phyloP scores from a whole-genome alignment of 768 basidiomycete species.

The Kwoniella sp. region DNA sequence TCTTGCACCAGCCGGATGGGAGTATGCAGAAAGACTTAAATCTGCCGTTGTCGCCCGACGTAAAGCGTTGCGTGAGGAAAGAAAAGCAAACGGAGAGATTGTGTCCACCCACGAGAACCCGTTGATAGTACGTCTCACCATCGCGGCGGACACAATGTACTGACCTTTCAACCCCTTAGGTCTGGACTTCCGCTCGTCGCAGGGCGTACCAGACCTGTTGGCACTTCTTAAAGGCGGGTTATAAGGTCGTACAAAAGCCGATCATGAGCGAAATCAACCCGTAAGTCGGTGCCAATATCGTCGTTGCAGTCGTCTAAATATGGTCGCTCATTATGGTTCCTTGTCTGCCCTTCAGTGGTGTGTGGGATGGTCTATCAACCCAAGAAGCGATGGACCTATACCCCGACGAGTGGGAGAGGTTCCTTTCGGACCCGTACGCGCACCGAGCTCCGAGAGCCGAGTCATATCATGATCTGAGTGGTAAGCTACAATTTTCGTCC shows the following conservation, averaged over 20 bases:
- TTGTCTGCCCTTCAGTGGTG: too few relatives aligned
- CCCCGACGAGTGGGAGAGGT: slow-evolving; percentile 90
- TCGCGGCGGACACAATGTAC: too few relatives aligned
- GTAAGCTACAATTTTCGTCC: slow-evolving; percentile 30
- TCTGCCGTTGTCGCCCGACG: slow-evolving; percentile 86
- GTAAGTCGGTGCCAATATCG: slow-evolving; percentile 63
- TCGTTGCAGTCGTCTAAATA: too few relatives aligned
- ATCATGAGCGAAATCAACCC: slow-evolving; percentile 99
- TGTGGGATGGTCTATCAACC: slow-evolving; percentile 93
- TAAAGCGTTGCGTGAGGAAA: slow-evolving; percentile 71
- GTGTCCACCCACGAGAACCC: slow-evolving; percentile 55
- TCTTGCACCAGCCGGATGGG: slow-evolving; percentile 91
- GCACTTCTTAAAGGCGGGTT: slow-evolving; percentile 74
- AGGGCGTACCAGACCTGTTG: slow-evolving; percentile 93
- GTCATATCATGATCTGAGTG: slow-evolving; percentile 84
- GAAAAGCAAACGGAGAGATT: slow-evolving; percentile 61
- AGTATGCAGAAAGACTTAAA: slow-evolving; percentile 84
- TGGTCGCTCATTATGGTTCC: too few relatives aligned
- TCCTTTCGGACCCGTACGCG: slow-evolving; percentile 87
- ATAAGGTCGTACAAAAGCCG: slow-evolving; percentile 81
- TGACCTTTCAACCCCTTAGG: slow-evolving; percentile 59
- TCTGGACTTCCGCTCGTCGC: slow-evolving; percentile 95
- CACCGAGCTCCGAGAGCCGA: slow-evolving; percentile 91
- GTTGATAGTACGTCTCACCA: slow-evolving; percentile 51
- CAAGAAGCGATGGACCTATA: slow-evolving; percentile 87